Evolutionary conservation across 805 yeast genomes (phyloP).

Genomic region (Cyberlindnera maclurae): DNA sequence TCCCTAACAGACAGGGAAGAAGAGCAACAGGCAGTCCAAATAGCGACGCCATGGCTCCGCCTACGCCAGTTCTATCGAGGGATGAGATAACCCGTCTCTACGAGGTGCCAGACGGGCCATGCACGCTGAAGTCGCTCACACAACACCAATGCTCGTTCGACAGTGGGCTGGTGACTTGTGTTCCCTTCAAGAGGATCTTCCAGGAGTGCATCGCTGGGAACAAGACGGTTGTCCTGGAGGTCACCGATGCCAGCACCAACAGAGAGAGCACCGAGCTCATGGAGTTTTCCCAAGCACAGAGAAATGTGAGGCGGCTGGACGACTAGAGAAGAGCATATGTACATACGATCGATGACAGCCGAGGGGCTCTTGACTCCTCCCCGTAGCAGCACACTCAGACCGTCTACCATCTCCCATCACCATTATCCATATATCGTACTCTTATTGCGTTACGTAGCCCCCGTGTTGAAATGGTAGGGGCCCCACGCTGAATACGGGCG

Average conservation of each 20-base stretch:
- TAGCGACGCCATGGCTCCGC: slow-evolving; percentile 38
- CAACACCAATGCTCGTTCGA: slow-evolving; percentile 43
- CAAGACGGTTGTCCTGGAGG: slow-evolving; percentile 26
- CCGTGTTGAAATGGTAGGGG: too few species aligned
- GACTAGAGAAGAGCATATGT: slow-evolving; percentile 2
- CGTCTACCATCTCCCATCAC: too few species aligned
- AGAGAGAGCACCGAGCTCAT: slow-evolving; percentile 13
- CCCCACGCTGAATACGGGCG: too few species aligned
- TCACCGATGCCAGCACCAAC: slow-evolving; percentile 31
- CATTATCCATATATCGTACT: too few species aligned
- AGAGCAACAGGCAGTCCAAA: too few species aligned
- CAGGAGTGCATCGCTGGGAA: slow-evolving; percentile 31
- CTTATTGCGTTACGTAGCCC: too few species aligned
- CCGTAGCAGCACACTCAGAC: too few species aligned
- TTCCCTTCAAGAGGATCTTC: slow-evolving; percentile 43
- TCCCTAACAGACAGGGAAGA: too few species aligned
- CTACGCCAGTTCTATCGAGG: slow-evolving; percentile 36
- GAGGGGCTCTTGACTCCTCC: too few species aligned
- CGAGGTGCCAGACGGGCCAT: slow-evolving; percentile 4
- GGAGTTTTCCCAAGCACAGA: slow-evolving; percentile 6
- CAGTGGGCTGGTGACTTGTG: slow-evolving; percentile 35
- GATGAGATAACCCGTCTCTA: slow-evolving; percentile 28
- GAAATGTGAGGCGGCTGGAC: neutral
- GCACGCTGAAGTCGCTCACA: slow-evolving; percentile 32
- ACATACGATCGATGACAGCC: neutral